Percentiles rank a stretch among this genome's conserved stretches.
Evolutionary conservation across 352 stramenopile species (phyloP).

Genomic region (Detonula confervacea): DNA sequence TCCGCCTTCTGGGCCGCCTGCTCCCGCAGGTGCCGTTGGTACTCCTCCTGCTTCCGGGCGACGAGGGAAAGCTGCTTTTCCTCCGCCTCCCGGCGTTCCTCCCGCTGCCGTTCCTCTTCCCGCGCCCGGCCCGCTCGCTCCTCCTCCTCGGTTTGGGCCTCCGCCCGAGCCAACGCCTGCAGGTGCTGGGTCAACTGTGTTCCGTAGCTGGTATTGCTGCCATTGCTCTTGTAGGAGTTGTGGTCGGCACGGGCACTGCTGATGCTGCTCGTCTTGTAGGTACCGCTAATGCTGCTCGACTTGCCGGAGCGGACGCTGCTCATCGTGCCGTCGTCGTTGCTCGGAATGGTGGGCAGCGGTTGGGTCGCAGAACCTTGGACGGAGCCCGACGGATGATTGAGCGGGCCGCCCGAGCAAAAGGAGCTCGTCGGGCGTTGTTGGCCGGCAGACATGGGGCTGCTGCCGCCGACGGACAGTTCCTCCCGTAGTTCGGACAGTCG

Average conservation of each 20-base stretch:
- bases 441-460: neutral
- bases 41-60: neutral
- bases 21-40: neutral
- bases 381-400: too few species aligned
- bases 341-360: too few species aligned
- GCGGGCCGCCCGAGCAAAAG: too few species aligned
- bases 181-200: constrained; percentile 29
- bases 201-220: constrained; percentile 7
- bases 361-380: too few species aligned
- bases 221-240: neutral
- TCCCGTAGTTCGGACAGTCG: constrained; percentile 9
- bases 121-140: too few species aligned
- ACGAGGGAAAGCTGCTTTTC: neutral
- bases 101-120: neutral
- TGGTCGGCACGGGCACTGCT: neutral
- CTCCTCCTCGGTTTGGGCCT: too few species aligned
- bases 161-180: constrained; percentile 18
- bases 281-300: too few species aligned
- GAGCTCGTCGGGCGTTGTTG: neutral
- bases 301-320: too few species aligned
- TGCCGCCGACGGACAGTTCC: neutral
- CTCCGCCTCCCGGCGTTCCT: constrained; percentile 12
- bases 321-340: too few species aligned
- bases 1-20: neutral
- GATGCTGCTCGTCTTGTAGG: too few species aligned